These are phyloP conservation scores for Scheffersomyces quercinus DNA, from an alignment of 1,139 yeast genomes.

Conservation along the genomic window DNA sequence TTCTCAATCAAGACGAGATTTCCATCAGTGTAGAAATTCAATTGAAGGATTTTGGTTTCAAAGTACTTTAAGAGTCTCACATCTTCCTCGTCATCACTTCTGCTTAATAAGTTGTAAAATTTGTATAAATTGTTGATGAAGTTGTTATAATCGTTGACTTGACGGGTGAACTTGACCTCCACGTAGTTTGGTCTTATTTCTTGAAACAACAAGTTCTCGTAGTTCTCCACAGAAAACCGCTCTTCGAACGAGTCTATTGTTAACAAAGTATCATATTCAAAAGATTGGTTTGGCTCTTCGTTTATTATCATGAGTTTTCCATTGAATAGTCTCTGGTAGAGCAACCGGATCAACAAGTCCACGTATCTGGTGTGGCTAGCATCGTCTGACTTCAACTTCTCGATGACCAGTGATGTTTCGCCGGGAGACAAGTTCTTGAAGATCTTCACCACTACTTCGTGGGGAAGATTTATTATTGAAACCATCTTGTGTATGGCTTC, in stretches of 20 bases:
- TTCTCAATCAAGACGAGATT: constrained; percentile 25
- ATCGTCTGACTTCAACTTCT: constrained; percentile 1
- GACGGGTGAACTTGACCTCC: constrained; percentile 29
- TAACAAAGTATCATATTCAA: constrained; percentile 13
- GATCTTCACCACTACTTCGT: constrained; percentile 26
- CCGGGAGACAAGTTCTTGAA: constrained; percentile 20
- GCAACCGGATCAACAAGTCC: constrained; percentile 3
- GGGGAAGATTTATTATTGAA: constrained; percentile 19
- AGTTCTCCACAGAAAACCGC: constrained; percentile 14
- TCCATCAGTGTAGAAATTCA: constrained; percentile 29
- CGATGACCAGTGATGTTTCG: constrained; percentile 22
- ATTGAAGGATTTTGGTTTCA: constrained; percentile 16
- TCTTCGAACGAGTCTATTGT: constrained; percentile 16
- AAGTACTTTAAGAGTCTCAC: constrained; percentile 17
- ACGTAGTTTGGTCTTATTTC: constrained; percentile 25
- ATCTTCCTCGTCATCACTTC: constrained; percentile 8
- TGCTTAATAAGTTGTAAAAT: constrained; percentile 22
- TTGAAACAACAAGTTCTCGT: constrained; percentile 14
- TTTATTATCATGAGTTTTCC: constrained; percentile 10
- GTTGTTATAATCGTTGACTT: constrained; percentile 27
- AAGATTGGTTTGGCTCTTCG: constrained; percentile 2
- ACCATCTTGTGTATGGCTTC: constrained; percentile 1
- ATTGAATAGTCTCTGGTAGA: constrained; percentile 12
- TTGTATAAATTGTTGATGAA: constrained; percentile 26
- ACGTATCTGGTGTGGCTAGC: not conserved